Evolutionary conservation across 176 grass and related monocot species (phyloP), one percentile per base, ranked within the genome.

Genomic region (Dactylis glomerata): DNA sequence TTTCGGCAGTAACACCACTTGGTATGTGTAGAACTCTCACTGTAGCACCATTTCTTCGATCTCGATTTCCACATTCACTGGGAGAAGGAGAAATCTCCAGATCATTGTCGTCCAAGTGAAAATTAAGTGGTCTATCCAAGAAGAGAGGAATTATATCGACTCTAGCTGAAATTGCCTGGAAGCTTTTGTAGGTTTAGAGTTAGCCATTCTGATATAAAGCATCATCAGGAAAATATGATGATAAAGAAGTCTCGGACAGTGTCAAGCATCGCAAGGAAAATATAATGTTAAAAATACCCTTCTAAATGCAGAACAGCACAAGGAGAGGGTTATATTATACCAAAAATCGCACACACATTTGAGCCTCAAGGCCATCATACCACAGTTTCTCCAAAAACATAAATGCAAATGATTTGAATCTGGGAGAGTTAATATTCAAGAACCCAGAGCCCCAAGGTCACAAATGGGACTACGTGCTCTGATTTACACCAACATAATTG

Each of bases 111-210:
- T 92, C 87, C 51, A 98, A 79, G 51, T 88, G 73, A 83, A 94
- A 59, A 80, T 86, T 68, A 72, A 90, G 27, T 55, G 86, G 61
- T 82, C 85, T 85, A 83, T 92, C 89, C 55, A 98, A 90, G 87
- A 95, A 95, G 26, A 95, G 82, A 70, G 96, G 96, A 84, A 95
- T 90, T 85, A 98, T 83, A 65, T 98, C 89, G 37, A 98, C 93
- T 71, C 40, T 82, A 79, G 89, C 91, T 26, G 91, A 94, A 65
- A 75, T 85, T 69, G 85, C 83, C 93, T 95, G 93, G 73, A 92
- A 85, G 83, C 82, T 90, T 92, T 83, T 69, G 79, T 80, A 79
- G 56, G 64, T 74, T 75, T 79, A 47, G 36, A 67, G 78, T 89
- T 77, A 89, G 54, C 19, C 52, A 78, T 68, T 84, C 75, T 73